Conservation (phyloP, 257 asterid genomes). For the Scutellaria minor region DNA sequence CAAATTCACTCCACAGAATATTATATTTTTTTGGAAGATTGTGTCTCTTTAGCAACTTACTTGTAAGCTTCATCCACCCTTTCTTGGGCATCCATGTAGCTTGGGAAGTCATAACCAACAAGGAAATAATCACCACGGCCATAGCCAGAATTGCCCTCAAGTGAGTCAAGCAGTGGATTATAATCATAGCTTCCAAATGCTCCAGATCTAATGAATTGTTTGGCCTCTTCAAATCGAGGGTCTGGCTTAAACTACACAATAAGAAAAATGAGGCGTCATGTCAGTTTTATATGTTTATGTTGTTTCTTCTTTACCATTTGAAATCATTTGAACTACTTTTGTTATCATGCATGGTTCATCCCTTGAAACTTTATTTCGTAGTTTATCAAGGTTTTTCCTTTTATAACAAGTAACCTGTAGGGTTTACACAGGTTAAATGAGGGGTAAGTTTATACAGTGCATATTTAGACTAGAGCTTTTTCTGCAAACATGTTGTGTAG, state of each 20-base stretch:
- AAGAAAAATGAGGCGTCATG: constrained; percentile 21
- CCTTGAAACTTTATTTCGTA: not conserved
- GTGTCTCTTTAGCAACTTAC: constrained; percentile 51
- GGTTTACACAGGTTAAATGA: constrained; percentile 1
- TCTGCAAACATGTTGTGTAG: constrained; percentile 12
- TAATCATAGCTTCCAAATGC: constrained; percentile 97
- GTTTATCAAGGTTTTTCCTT: not conserved
- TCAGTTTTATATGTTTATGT: not conserved
- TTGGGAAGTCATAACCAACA: constrained; percentile 85
- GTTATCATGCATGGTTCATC: not conserved
- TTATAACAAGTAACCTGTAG: not conserved
- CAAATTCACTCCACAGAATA: not conserved
- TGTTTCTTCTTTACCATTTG: not conserved
- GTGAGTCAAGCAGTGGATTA: constrained; percentile 92
- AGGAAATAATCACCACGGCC: constrained; percentile 98
- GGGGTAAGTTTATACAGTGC: constrained; percentile 4
- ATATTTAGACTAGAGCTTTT: constrained; percentile 1
- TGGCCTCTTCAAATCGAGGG: constrained; percentile 96
- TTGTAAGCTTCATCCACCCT: constrained; percentile 92
- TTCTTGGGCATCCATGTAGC: constrained; percentile 91
- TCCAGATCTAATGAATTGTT: constrained; percentile 83
- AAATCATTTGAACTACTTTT: not conserved
- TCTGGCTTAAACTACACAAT: constrained; percentile 85
- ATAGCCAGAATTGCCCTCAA: constrained; percentile 90
- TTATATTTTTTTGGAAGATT: not conserved